Conservation (phyloP, 257 asterid genomes). For the Solanum boliviense region DNA sequence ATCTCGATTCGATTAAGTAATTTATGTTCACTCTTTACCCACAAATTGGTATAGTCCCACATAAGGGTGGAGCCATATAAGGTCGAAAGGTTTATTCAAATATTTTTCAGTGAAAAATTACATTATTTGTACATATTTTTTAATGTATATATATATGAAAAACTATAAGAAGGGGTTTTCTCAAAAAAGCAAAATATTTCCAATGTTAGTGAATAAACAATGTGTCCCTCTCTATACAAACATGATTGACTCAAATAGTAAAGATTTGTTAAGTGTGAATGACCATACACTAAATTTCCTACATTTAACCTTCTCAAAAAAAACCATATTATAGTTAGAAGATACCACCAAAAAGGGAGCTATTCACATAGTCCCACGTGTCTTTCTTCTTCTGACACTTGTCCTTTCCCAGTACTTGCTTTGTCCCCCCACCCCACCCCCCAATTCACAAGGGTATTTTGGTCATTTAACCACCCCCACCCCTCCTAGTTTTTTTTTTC, state of each 20-base stretch:
- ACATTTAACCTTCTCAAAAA: neutral
- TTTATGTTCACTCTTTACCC: neutral
- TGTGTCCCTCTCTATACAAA: neutral
- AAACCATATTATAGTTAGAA: conserved; percentile 11
- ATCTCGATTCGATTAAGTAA: neutral
- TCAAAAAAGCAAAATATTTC: neutral
- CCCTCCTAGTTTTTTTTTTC: neutral
- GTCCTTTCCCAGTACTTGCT: conserved; percentile 28
- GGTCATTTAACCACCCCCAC: conserved; percentile 9
- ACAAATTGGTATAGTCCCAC: neutral
- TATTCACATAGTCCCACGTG: conserved; percentile 59
- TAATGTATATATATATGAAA: neutral
- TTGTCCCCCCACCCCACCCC: conserved; percentile 4
- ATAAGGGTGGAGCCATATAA: neutral
- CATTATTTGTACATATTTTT: rapidly evolving
- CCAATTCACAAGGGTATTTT: conserved; percentile 10
- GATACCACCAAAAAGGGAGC: conserved; percentile 38
- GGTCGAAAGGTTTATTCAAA: too few relatives aligned
- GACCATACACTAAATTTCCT: neutral
- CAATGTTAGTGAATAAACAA: neutral
- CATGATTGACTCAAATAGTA: neutral
- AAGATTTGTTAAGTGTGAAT: neutral
- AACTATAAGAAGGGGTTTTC: neutral
- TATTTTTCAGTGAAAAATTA: too few relatives aligned
- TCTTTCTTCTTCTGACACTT: conserved; percentile 52